phyloP scores from a whole-genome alignment of 495 filamentous ascomycete genomes.

The Aspergillus saccharolyticus region DNA sequence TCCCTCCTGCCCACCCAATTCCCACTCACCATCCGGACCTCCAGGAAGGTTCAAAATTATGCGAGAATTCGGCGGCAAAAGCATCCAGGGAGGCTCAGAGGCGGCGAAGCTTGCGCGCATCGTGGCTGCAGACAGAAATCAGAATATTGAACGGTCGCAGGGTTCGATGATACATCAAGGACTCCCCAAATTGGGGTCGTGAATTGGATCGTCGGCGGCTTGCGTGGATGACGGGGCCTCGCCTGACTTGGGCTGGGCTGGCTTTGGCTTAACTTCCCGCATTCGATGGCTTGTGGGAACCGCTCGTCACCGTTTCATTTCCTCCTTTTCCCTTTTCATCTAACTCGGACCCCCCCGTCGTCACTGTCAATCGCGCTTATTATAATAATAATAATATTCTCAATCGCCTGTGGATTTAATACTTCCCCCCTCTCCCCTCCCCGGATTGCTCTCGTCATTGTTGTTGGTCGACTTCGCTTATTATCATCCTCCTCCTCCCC shows the following conservation, averaged over 20 bases:
- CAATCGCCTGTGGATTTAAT: not conserved
- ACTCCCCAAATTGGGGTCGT: not conserved
- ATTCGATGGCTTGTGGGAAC: constrained; percentile 10
- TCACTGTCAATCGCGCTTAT: not conserved
- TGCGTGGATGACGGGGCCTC: constrained; percentile 27
- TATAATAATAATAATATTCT: not conserved
- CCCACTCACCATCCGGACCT: not conserved
- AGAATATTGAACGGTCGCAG: not conserved
- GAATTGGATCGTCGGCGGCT: constrained; percentile 20
- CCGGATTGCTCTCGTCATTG: not conserved
- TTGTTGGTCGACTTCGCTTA: not conserved
- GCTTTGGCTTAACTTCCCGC: constrained; percentile 8
- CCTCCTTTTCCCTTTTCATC: constrained; percentile 6
- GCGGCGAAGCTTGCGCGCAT: not conserved
- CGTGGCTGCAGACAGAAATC: not conserved
- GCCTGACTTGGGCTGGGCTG: constrained; percentile 10
- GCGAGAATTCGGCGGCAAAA: constrained; percentile 3
- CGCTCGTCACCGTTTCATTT: constrained; percentile 5
- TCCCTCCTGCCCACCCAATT: not conserved
- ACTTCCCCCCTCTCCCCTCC: not conserved
- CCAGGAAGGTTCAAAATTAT: not conserved
- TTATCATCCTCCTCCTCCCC: no score
- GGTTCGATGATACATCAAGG: not conserved
- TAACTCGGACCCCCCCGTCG: not conserved
- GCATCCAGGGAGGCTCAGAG: not conserved